Evolutionary conservation across 495 filamentous ascomycete genomes (phyloP).

Genomic region (Talaromyces nanjingensis): DNA sequence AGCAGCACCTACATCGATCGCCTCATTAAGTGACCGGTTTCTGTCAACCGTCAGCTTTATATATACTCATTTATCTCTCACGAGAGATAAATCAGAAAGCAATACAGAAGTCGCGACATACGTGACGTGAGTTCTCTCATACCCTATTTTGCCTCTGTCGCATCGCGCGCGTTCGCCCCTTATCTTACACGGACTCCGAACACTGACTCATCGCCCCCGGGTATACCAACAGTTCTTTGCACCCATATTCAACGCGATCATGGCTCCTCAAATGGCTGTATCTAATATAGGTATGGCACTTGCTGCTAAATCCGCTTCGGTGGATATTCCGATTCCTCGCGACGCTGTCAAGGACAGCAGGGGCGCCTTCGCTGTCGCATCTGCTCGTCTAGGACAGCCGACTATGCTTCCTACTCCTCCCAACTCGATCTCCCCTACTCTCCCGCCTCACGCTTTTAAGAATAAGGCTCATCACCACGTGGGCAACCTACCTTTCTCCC

Average conservation of each 20-base stretch:
- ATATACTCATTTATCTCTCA: not conserved
- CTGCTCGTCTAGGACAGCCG: slow-evolving; percentile 49
- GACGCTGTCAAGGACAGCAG: slow-evolving; percentile 32
- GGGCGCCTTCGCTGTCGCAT: slow-evolving; percentile 56
- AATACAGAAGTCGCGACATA: slow-evolving; percentile 6
- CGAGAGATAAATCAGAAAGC: not conserved
- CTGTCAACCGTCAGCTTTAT: not conserved
- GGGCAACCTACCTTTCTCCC: slow-evolving; percentile 38
- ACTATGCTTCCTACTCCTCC: slow-evolving; percentile 79
- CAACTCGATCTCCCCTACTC: slow-evolving; percentile 88
- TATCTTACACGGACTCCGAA: slow-evolving; percentile 4
- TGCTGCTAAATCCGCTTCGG: slow-evolving; percentile 53
- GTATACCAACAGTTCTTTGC: slow-evolving; percentile 2
- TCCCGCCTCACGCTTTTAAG: slow-evolving; percentile 74
- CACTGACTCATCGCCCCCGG: slow-evolving; percentile 5
- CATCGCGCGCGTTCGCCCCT: slow-evolving; percentile 7
- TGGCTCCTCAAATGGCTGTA: slow-evolving; percentile 41
- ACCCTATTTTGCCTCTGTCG: not conserved
- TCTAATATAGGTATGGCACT: slow-evolving; percentile 59
- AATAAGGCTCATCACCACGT: slow-evolving; percentile 31
- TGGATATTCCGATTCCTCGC: slow-evolving; percentile 67
- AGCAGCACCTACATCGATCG: not conserved
- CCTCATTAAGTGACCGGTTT: not conserved
- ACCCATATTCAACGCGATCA: slow-evolving; percentile 18
- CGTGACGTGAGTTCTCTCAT: slow-evolving; percentile 10